Evolutionary conservation across 2,329 filamentous ascomycete genomes (phyloP).

Genomic region (Aspergillus sojae): DNA sequence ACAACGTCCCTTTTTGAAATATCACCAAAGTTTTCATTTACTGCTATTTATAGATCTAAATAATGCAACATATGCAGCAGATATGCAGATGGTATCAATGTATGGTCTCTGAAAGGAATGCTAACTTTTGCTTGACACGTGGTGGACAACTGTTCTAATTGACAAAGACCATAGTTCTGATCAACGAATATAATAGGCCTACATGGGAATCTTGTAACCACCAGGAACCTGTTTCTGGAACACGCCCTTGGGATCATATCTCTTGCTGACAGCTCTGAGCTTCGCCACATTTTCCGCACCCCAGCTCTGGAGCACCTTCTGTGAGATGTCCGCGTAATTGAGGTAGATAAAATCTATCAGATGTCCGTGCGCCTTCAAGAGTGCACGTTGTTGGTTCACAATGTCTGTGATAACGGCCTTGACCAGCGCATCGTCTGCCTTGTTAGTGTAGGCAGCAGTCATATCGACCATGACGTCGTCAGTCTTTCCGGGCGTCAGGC

Average conservation of each 20-base stretch:
- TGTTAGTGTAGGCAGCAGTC: background rate
- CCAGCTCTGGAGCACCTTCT: slow-evolving; percentile 48
- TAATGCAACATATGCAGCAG: too few species aligned
- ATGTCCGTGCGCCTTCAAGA: background rate
- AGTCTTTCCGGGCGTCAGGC: background rate
- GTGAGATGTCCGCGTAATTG: slow-evolving; percentile 50
- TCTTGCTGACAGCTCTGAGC: slow-evolving; percentile 22
- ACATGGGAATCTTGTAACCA: slow-evolving; percentile 26
- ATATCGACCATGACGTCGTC: background rate
- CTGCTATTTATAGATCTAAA: too few species aligned
- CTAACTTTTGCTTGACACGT: too few species aligned
- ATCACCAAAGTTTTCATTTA: too few species aligned
- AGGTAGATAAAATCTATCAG: slow-evolving; percentile 30
- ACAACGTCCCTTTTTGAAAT: too few species aligned
- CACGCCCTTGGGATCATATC: slow-evolving; percentile 30
- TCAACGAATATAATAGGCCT: too few species aligned
- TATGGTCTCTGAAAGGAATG: too few species aligned
- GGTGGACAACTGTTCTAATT: too few species aligned
- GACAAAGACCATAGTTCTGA: too few species aligned
- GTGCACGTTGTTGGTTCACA: background rate
- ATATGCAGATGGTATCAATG: too few species aligned
- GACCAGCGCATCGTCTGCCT: background rate
- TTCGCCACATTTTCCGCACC: slow-evolving; percentile 42
- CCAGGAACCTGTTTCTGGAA: slow-evolving; percentile 33
- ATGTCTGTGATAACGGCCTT: background rate